Base-by-base conservation (phyloP, 768 basidiomycete species). In the Termitomyces sp. region DNA sequence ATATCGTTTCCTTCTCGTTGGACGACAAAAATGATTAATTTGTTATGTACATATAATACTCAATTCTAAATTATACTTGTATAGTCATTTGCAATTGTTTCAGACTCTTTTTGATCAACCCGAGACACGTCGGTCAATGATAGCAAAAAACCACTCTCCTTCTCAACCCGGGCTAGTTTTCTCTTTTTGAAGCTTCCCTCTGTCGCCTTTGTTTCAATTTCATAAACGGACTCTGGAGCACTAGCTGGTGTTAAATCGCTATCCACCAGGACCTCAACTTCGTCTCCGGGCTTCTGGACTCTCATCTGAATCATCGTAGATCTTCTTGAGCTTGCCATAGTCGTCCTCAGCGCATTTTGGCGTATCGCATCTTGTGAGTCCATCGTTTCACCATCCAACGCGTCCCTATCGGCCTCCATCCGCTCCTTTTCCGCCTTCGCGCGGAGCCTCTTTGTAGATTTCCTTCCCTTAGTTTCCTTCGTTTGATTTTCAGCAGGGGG, bases 381-480 rank as follows among this genome's bases (percentile, higher is more conserved):
- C 6, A 8, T 22, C 28, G 6, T 19, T 21, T 37, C 24, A 14
- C 44, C 44, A 6, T 37, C 34, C 0, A 37, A 19, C 17, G 24
- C 7, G 8, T 46, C 45, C 15, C 1, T 17, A 3, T 54, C 34
- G 17, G 6, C 37, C 22, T 37, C 12, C 8, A 44, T 38, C 30
- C 51, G 53, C 43, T 58, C 54, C 47, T 64, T 58, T 14, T 43
- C 55, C 2, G 54, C 42, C 28, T 60, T 64, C 3, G 54, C 58
- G 32, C 61, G 64, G 37, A 63, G 62, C 45, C 65, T 69, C 59
- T 76, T 78, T 17, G 58, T 69, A 0, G 77, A 75, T 58, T 76
- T 79, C 41, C 75, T 70, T 22, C 75, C 77, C 19, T 73, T 74
- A 0, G 74, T 79, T 54, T 72, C 72, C 60, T 70, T 79, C 21